Percentiles rank a stretch among this genome's conserved stretches.
Conservation (phyloP, 176 grass and related monocot genomes). For the Avena insularis region DNA sequence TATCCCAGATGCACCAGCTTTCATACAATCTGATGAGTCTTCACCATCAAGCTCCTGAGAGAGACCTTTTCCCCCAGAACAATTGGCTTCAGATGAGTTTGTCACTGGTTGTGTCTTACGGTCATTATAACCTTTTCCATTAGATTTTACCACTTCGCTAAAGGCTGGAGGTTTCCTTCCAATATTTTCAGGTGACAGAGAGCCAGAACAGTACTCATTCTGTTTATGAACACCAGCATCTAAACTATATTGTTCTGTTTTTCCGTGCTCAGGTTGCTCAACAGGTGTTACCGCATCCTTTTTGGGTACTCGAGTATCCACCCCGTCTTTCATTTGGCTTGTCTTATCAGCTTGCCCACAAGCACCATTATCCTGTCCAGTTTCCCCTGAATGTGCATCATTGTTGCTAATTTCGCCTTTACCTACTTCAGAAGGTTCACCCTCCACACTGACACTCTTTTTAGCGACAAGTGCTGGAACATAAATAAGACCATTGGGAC, state of each 20-base stretch:
- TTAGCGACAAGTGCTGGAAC: conserved; percentile 56
- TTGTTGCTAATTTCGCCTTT: conserved; percentile 45
- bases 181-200: conserved; percentile 28
- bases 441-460: conserved; percentile 11
- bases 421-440: conserved; percentile 37
- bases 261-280: conserved; percentile 36
- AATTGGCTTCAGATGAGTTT: conserved; percentile 2
- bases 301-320: conserved; percentile 19
- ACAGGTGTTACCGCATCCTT: conserved; percentile 4
- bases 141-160: conserved; percentile 20
- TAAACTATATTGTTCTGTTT: conserved; percentile 19
- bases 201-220: not conserved
- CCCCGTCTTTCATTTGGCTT: conserved; percentile 37
- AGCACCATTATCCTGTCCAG: conserved; percentile 18
- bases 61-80: conserved; percentile 25
- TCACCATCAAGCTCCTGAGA: conserved; percentile 23
- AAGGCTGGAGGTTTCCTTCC: conserved; percentile 25
- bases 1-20: conserved; percentile 37
- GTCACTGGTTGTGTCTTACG: not conserved
- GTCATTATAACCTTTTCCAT: conserved; percentile 29
- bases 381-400: conserved; percentile 29
- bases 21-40: not conserved
- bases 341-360: conserved; percentile 31
- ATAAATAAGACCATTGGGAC: conserved; percentile 43
- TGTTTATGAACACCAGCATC: conserved; percentile 17